A percentile compares a stretch with the other conserved stretches of the same genome.
These are phyloP conservation scores for Stagonosporopsis chrysanthemi DNA, from an alignment of 2,329 filamentous ascomycete species.

Conservation along the genomic window DNA sequence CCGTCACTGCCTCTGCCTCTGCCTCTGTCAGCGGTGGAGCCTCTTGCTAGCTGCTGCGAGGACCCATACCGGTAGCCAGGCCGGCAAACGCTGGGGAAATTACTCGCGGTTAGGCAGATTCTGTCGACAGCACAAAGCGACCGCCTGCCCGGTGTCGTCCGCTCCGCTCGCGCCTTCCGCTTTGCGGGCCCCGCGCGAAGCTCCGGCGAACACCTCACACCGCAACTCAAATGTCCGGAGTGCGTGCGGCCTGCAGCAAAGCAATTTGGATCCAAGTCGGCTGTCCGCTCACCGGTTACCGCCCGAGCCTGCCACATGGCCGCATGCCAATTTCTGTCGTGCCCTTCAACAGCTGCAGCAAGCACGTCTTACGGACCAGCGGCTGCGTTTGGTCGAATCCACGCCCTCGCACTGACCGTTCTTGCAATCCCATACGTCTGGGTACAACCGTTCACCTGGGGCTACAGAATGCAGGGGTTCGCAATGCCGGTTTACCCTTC, in stretches of 20 bases:
- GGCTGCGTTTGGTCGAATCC: conserved; percentile 1
- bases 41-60: not conserved
- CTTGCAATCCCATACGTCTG: conserved; percentile 8
- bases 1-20: not conserved
- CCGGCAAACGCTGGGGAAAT: conserved; percentile 5
- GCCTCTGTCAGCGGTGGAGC: not conserved
- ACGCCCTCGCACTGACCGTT: conserved; percentile 15
- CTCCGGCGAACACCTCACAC: conserved; percentile 15
- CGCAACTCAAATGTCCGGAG: conserved; percentile 17
- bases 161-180: conserved; percentile 8
- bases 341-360: conserved; percentile 9
- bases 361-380: conserved; percentile 6
- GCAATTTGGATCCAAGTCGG: conserved; percentile 5
- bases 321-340: conserved; percentile 8
- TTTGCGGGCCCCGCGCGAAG: conserved; percentile 5
- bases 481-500: conserved; percentile 10
- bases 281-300: conserved; percentile 5
- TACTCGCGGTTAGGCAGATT: not conserved
- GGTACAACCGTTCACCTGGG: conserved; percentile 17
- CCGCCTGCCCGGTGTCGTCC: conserved; percentile 8
- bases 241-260: conserved; percentile 11
- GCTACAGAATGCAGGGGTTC: conserved; percentile 17
- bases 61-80: not conserved
- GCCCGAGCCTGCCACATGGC: conserved; percentile 10
- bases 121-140: not conserved